Evolutionary conservation across 2,329 filamentous ascomycete species (phyloP), one percentile per base, ranked within the genome.

Genomic region (Sporothrix protearum): DNA sequence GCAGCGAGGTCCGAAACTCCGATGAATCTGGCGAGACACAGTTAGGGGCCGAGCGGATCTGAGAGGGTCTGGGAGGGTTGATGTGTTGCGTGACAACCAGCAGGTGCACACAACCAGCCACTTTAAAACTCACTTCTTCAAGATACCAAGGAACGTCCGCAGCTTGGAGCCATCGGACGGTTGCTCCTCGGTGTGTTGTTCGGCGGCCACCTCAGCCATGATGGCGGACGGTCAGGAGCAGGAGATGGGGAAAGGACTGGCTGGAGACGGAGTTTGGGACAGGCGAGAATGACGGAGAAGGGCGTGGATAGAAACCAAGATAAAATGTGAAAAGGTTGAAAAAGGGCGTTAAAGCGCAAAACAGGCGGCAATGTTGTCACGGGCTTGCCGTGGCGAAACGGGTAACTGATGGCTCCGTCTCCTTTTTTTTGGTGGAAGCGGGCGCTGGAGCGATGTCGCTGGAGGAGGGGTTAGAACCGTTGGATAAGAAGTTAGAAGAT

Each of bases 1-100:
- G 94, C 89, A 72, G 96, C 96, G 78, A 99, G 96, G 82, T 99
- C 96, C 76, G 94, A 86, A 71, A 99, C 96, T 76, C 96, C 96
- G 77, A 98, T 94, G 82, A 98, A 98, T 80, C 95, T 96, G 81
- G n/a, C 45, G 4, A 14, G 69, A 68, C 69, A 71, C 72, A 73
- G 74, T 39, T 47, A 49, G 47, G 55, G 47, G 55, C 12, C 22
- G 42, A 47, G 14, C 14, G 42, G 42, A 16, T 47, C 42, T 47
- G 42, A 14, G 42, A 47, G 12, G 12, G 12, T 47, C 10, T 47
- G 42, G 9, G 12, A 25, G 25, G 22, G 49, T 53, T 53, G n/a
- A 9, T 25, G 12, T 57, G 7, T 4, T 33, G 30, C 7, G 30
- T 42, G 55, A 55, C 33, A 66, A n/a, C 28, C 19, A 42, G 55